phyloP scores from a whole-genome alignment of 2,329 filamentous ascomycete species.

The Alternaria triticina region DNA sequence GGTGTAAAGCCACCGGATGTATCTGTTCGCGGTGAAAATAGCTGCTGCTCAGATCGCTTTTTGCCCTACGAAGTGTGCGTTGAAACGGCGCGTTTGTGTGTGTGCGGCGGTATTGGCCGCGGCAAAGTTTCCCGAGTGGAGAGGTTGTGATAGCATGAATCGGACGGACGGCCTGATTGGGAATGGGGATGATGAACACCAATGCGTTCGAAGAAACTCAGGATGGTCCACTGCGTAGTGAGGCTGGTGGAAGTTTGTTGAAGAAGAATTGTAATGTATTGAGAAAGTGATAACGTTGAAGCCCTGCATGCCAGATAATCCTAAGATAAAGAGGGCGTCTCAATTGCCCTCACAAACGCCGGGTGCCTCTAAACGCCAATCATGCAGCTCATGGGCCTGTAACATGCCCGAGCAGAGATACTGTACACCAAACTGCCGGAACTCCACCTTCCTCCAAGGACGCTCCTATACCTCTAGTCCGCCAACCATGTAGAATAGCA shows the following conservation, averaged over 20 bases:
- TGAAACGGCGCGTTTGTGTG: not conserved
- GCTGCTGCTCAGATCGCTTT: not conserved
- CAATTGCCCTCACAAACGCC: not conserved
- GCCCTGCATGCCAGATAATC: not conserved
- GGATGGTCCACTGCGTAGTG: not conserved
- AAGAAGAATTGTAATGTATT: not conserved
- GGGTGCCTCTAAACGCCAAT: not conserved
- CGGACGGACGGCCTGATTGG: not conserved
- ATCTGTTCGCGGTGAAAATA: not conserved
- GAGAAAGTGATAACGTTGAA: not conserved
- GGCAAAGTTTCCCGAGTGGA: not conserved
- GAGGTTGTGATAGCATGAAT: not conserved
- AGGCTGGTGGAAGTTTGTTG: not conserved
- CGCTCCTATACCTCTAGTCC: conserved; percentile 35
- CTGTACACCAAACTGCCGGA: not conserved
- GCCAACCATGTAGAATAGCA: conserved; percentile 75
- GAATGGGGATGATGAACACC: not conserved
- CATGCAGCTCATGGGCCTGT: not conserved
- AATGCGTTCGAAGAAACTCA: not conserved
- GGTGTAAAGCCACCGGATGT: not conserved
- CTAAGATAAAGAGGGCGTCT: not conserved
- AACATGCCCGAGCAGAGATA: not conserved
- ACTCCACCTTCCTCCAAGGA: not conserved
- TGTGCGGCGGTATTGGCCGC: not conserved
- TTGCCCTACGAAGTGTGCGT: not conserved